These are phyloP conservation scores for Hordeum pubiflorum DNA, from an alignment of 202 grass and related monocot genomes.

Conservation along the genomic window DNA sequence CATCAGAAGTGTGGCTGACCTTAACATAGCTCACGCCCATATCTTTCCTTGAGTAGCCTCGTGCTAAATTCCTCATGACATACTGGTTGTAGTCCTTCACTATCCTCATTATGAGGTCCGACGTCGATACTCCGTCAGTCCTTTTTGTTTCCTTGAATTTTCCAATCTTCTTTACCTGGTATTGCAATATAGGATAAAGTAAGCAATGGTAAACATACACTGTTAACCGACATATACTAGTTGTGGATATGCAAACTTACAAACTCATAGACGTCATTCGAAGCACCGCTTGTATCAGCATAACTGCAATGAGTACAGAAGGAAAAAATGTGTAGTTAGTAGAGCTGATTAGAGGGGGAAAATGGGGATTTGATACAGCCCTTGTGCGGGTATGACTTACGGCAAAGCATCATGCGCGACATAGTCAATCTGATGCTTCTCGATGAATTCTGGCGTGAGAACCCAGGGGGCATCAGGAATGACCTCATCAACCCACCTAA, in stretches of 20 bases:
- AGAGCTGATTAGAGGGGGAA: not conserved
- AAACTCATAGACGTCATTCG: conserved; percentile 90
- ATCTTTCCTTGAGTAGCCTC: conserved; percentile 90
- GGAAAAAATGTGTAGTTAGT: not conserved
- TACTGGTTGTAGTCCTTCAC: conserved; percentile 97
- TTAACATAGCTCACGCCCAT: conserved; percentile 97
- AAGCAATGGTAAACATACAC: not conserved
- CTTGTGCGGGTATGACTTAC: conserved; percentile 38
- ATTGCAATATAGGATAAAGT: not conserved
- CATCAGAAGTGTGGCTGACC: conserved; percentile 35
- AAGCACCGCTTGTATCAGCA: conserved; percentile 76
- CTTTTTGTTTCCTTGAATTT: conserved; percentile 95
- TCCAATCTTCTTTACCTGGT: conserved; percentile 80
- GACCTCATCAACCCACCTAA: conserved; percentile 98
- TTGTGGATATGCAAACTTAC: conserved; percentile 35
- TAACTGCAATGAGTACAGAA: conserved; percentile 45
- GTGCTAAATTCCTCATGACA: conserved; percentile 93
- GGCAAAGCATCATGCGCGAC: conserved; percentile 88
- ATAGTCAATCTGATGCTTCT: conserved; percentile 83
- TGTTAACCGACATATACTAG: not conserved
- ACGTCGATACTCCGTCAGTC: conserved; percentile 87
- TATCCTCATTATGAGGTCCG: conserved; percentile 98
- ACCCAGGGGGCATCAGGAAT: conserved; percentile 99
- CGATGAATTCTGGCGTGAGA: conserved; percentile 84
- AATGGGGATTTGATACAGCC: not conserved